Conservation (phyloP, 2,329 filamentous ascomycete species). For the Ceratocystis smalleyi region DNA sequence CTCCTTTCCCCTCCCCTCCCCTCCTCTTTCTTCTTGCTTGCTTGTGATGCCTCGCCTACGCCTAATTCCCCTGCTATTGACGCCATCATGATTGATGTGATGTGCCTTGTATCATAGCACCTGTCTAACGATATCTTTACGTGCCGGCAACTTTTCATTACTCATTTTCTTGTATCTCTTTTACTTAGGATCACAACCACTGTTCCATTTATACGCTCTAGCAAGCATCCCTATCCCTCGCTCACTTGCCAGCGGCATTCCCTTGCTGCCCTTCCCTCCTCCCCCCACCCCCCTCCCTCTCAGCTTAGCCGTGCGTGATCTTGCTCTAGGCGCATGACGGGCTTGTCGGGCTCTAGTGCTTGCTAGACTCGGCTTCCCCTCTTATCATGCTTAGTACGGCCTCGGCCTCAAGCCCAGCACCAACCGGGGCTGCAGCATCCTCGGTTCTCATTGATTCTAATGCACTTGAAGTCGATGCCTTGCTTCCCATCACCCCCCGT, state of each 20-base stretch:
- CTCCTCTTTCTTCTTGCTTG: neutral
- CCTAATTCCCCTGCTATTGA: slow-evolving; percentile 2
- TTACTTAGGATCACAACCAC: neutral
- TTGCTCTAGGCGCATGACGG: slow-evolving; percentile 1
- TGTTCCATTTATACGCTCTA: neutral
- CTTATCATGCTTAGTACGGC: slow-evolving; percentile 10
- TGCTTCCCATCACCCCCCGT: slow-evolving; percentile 13
- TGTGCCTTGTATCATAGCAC: slow-evolving; percentile 2
- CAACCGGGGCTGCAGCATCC: neutral
- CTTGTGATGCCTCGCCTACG: neutral
- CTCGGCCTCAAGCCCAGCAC: slow-evolving; percentile 5
- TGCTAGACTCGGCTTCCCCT: neutral
- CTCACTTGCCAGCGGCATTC: neutral
- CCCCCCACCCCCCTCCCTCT: no score
- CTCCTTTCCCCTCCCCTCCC: neutral
- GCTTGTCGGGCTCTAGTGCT: neutral
- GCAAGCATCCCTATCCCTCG: neutral
- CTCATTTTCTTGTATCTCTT: neutral
- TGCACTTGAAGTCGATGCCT: slow-evolving; percentile 8
- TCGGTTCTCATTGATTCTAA: slow-evolving; percentile 1
- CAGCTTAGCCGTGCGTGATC: neutral
- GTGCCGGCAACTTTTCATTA: neutral
- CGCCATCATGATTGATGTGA: slow-evolving; percentile 6
- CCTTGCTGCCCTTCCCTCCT: neutral
- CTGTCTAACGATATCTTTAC: slow-evolving; percentile 1